Conservation (phyloP, 768 basidiomycete species). For the Lactarius hengduanensis region DNA sequence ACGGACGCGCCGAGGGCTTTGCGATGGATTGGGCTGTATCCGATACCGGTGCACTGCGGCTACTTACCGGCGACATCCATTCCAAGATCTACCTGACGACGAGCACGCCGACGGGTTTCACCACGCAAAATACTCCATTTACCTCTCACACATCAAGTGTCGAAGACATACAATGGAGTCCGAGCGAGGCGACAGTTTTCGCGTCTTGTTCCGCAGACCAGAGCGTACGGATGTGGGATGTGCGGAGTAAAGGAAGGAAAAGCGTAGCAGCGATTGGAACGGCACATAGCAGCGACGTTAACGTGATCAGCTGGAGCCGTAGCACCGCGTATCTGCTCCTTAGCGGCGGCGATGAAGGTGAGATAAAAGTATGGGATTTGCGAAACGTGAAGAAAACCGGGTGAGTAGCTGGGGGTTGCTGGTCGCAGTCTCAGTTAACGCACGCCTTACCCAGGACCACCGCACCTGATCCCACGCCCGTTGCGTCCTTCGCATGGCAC, state of each 20-base stretch:
- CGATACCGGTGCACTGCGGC: slow-evolving; percentile 54
- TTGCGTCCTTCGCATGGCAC: slow-evolving; percentile 93
- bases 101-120: slow-evolving; percentile 78
- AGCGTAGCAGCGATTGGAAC: slow-evolving; percentile 78
- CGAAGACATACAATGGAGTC: slow-evolving; percentile 98
- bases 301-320: slow-evolving; percentile 99
- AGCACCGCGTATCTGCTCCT: slow-evolving; percentile 78
- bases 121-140: slow-evolving; percentile 78
- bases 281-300: slow-evolving; percentile 92
- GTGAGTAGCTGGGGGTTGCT: slow-evolving; percentile 43
- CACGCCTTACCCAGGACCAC: slow-evolving; percentile 41
- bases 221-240: slow-evolving; percentile 93
- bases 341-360: slow-evolving; percentile 95
- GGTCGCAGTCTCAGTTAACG: background rate
- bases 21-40: slow-evolving; percentile 96
- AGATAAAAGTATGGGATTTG: slow-evolving; percentile 96
- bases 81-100: slow-evolving; percentile 94
- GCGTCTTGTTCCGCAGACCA: slow-evolving; percentile 93
- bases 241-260: slow-evolving; percentile 82
- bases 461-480: slow-evolving; percentile 64
- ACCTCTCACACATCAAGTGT: slow-evolving; percentile 87
- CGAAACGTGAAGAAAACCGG: slow-evolving; percentile 81
- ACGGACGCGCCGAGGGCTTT: slow-evolving; percentile 89
- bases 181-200: slow-evolving; percentile 89
- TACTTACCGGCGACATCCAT: slow-evolving; percentile 89